Evolutionary conservation across 176 grass and related monocot species (phyloP).

Genomic region (Aegilops sharonensis): DNA sequence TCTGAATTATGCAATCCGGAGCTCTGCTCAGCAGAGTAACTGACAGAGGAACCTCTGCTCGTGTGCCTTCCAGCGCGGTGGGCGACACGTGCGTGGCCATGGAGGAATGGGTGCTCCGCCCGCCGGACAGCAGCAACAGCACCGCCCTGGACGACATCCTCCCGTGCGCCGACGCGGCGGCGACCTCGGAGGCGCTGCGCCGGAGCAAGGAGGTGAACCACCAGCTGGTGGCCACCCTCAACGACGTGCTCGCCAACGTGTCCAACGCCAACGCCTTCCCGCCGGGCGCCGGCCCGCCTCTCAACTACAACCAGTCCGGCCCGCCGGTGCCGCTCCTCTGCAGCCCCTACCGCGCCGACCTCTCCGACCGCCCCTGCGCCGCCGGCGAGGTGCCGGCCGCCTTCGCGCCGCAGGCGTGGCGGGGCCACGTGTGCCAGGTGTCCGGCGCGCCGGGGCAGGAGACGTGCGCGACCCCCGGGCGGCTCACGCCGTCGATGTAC

Average conservation of each 20-base stretch:
- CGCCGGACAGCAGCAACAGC: neutral
- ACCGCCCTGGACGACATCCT: slow-evolving; percentile 85
- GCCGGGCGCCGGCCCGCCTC: neutral
- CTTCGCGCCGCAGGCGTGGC: slow-evolving; percentile 52
- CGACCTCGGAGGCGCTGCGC: slow-evolving; percentile 46
- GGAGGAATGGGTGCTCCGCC: slow-evolving; percentile 74
- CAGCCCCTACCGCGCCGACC: slow-evolving; percentile 59
- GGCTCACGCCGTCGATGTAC: slow-evolving; percentile 72
- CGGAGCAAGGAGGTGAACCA: slow-evolving; percentile 58
- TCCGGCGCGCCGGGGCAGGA: slow-evolving; percentile 24
- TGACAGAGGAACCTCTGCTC: too few relatives aligned
- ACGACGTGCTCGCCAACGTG: slow-evolving; percentile 48
- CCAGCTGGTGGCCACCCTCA: slow-evolving; percentile 40
- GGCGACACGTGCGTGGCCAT: slow-evolving; percentile 81
- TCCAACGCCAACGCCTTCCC: slow-evolving; percentile 64
- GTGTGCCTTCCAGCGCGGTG: slow-evolving; percentile 40
- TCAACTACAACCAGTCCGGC: slow-evolving; percentile 84
- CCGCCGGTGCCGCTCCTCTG: slow-evolving; percentile 62
- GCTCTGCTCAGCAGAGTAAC: too few relatives aligned
- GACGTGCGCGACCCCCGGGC: slow-evolving; percentile 52
- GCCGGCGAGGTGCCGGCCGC: slow-evolving; percentile 43
- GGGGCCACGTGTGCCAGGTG: slow-evolving; percentile 40
- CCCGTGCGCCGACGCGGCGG: slow-evolving; percentile 63
- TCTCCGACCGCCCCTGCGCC: slow-evolving; percentile 40
- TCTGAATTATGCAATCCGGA: too few relatives aligned